phyloP scores from a whole-genome alignment of 192 early-diverging fungal species.

The Paraglomus occultum region DNA sequence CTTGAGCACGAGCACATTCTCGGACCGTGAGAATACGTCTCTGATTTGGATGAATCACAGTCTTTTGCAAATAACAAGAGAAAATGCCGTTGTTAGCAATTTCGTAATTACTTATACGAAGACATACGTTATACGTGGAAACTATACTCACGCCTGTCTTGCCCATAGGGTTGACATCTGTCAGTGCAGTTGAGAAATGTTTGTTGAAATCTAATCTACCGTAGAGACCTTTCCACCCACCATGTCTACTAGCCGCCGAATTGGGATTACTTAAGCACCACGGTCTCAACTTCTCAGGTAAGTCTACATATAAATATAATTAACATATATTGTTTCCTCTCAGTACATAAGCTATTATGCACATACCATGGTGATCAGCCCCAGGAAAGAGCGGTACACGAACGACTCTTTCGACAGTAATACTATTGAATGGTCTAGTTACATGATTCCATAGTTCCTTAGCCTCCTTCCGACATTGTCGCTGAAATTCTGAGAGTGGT shows the following conservation, averaged over 20 bases:
- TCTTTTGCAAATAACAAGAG: constrained; percentile 32
- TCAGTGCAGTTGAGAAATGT: constrained; percentile 56
- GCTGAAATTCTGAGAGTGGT: constrained; percentile 53
- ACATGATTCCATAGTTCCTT: constrained; percentile 50
- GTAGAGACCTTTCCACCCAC: constrained; percentile 63
- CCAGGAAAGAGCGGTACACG: constrained; percentile 47
- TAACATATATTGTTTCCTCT: neutral
- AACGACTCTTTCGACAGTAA: constrained; percentile 56
- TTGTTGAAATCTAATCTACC: constrained; percentile 62
- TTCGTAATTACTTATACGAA: neutral
- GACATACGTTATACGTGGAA: neutral
- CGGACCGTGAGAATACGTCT: constrained; percentile 56
- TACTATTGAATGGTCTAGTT: constrained; percentile 44
- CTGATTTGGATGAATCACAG: constrained; percentile 64
- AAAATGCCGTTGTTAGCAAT: neutral
- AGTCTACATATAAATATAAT: constrained; percentile 9
- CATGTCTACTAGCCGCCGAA: constrained; percentile 52
- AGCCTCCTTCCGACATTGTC: constrained; percentile 39
- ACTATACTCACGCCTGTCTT: constrained; percentile 48
- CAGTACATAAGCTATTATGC: neutral
- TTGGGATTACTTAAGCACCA: constrained; percentile 55
- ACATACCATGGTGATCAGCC: constrained; percentile 47
- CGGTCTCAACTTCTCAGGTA: constrained; percentile 51
- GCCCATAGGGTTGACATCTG: constrained; percentile 60
- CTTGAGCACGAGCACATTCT: constrained; percentile 67